Percentiles rank a stretch among this genome's conserved stretches.
Evolutionary conservation across 495 filamentous ascomycete genomes (phyloP).

Genomic region (Hypoxylon rickii): DNA sequence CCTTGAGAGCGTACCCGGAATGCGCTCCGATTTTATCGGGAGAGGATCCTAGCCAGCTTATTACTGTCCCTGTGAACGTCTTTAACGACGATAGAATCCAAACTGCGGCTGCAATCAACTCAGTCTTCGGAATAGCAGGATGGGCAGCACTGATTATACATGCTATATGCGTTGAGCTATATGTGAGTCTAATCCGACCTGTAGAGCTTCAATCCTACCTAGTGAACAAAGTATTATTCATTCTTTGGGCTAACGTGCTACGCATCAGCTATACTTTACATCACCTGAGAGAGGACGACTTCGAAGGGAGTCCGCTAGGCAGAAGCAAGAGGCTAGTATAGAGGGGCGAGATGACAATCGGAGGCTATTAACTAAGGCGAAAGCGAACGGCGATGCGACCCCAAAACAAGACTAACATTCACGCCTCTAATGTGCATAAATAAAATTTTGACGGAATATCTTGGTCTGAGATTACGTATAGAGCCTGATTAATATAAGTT

Average conservation of each 20-base stretch:
- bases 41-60: conserved; percentile 26
- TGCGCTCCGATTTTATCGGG: conserved; percentile 40
- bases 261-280: conserved; percentile 49
- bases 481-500: no score
- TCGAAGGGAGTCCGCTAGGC: background rate
- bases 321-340: background rate
- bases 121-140: conserved; percentile 49
- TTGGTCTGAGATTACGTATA: no score
- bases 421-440: no score
- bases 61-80: conserved; percentile 41
- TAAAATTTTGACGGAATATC: no score
- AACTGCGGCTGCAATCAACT: conserved; percentile 42
- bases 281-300: conserved; percentile 44
- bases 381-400: no score
- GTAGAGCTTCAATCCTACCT: background rate
- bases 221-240: background rate
- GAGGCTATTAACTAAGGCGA: no score
- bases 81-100: conserved; percentile 30
- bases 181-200: conserved; percentile 35
- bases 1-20: conserved; percentile 43
- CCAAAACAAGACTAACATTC: no score
- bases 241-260: conserved; percentile 3
- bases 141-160: conserved; percentile 54
- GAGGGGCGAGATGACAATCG: background rate
- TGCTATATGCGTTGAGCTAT: conserved; percentile 53